phyloP scores from a whole-genome alignment of 2,329 filamentous ascomycete genomes.

The Orbilia quercus region DNA sequence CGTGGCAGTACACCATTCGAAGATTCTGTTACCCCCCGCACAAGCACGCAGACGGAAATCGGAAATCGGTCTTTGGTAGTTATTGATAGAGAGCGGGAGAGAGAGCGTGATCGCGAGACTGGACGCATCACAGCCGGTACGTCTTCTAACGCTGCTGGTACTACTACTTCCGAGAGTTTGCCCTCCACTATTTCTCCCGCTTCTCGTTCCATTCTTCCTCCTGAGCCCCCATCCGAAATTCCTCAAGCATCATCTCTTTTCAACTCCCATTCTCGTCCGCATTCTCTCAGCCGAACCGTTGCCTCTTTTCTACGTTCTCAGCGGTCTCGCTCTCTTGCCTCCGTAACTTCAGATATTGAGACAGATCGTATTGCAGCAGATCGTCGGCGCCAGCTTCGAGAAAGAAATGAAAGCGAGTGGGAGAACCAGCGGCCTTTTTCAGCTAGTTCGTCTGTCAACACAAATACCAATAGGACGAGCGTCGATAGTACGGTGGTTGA shows the following conservation, averaged over 20 bases:
- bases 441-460: slow-evolving; percentile 20
- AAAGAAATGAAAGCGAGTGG: slow-evolving; percentile 55
- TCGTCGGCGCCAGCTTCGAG: slow-evolving; percentile 52
- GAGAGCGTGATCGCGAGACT: slow-evolving; percentile 51
- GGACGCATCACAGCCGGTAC: slow-evolving; percentile 56
- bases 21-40: slow-evolving; percentile 3
- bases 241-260: slow-evolving; percentile 10
- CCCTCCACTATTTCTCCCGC: slow-evolving; percentile 25
- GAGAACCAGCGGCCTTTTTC: slow-evolving; percentile 49
- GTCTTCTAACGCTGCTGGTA: slow-evolving; percentile 50
- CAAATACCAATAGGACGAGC: slow-evolving; percentile 40
- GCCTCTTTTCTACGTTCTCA: slow-evolving; percentile 44
- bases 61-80: slow-evolving; percentile 19
- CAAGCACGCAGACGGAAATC: slow-evolving; percentile 15
- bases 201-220: slow-evolving; percentile 26
- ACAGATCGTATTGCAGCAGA: slow-evolving; percentile 54
- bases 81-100: slow-evolving; percentile 48
- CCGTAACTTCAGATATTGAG: slow-evolving; percentile 55
- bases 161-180: slow-evolving; percentile 48
- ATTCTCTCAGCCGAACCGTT: slow-evolving; percentile 31
- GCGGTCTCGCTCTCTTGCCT: slow-evolving; percentile 40
- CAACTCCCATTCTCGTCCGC: slow-evolving; percentile 16
- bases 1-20: slow-evolving; percentile 46
- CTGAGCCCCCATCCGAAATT: slow-evolving; percentile 16
- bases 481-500: slow-evolving; percentile 42